Evolutionary conservation across 495 filamentous ascomycete genomes (phyloP), one percentile per base, ranked within the genome.

Genomic region (Penicillium desertorum): DNA sequence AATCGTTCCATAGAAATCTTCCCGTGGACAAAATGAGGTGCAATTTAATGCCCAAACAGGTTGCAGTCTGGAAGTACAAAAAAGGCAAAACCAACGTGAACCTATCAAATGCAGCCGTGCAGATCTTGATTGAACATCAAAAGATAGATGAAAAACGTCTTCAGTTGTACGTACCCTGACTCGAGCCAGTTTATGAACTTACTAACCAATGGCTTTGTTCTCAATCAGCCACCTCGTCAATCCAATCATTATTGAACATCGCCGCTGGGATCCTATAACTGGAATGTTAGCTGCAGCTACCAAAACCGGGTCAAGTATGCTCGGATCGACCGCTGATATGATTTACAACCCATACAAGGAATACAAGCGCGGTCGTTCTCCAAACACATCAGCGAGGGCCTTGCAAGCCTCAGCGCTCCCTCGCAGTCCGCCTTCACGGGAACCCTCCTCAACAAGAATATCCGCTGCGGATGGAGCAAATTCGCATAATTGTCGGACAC

Each of bases 41-140:
- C 66, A 81, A 79, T 1, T 76, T 96, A 10, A 66, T 93, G 2
- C 72, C 80, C 7, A 83, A 88, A n/a, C 78, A 77, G 12, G 80
- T 85, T 5, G 91, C 89, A 0, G 84, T 82, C 0, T 96, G 91
- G 91, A 73, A 71, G 23, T 69, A 90, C 45, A 86, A 83, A 57
- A 60, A 66, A 17, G 58, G 58, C 3, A 64, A 62, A 27, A 63
- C 78, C 3, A 71, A 70, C 20, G 42, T 91, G 16, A 71, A 78
- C 45, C 66, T 96, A 4, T 86, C 82, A 39, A 77, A 87, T 1
- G 57, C 90, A 30, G 91, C 89, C 1, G 88, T 88, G 2, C 78
- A 88, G 36, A 61, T 89, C 17, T 66, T 88, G 3, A 81, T 89
- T 1, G 72, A 83, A 49, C 71, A 76, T 58, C 81, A 81, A 36